Evolutionary conservation across 805 yeast species (phyloP).

Genomic region (Kodamaea lidongshanica): DNA sequence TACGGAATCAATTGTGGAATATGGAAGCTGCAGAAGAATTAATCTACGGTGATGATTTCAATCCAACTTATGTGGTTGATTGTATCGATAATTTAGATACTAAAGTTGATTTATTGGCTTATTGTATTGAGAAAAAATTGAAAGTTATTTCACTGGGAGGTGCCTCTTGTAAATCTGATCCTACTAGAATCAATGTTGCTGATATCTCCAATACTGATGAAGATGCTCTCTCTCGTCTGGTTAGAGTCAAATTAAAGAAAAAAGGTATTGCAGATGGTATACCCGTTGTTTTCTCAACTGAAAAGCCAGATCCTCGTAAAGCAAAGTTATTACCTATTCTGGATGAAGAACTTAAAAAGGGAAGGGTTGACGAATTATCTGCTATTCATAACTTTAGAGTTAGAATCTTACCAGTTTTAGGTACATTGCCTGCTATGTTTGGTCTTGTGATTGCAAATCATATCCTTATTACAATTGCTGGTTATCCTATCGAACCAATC

Average conservation of each 20-base stretch:
- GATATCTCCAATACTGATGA: constrained; percentile 89
- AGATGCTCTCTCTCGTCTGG: constrained; percentile 85
- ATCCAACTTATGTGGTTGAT: constrained; percentile 80
- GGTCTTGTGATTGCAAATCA: constrained; percentile 87
- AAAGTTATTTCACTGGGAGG: constrained; percentile 92
- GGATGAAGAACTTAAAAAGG: constrained; percentile 72
- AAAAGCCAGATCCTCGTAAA: constrained; percentile 93
- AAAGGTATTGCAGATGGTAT: constrained; percentile 72
- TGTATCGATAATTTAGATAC: constrained; percentile 97
- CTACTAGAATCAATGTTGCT: constrained; percentile 82
- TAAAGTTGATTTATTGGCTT: constrained; percentile 83
- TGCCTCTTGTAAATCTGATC: constrained; percentile 94
- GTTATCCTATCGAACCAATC: constrained; percentile 84
- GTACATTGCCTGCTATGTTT: constrained; percentile 95
- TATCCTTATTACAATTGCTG: constrained; percentile 70
- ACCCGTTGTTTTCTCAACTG: constrained; percentile 87
- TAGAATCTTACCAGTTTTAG: constrained; percentile 89
- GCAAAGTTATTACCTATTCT: constrained; percentile 82
- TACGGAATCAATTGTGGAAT: constrained; percentile 73
- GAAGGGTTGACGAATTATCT: constrained; percentile 79
- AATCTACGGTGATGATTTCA: constrained; percentile 39
- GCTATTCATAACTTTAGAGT: constrained; percentile 89
- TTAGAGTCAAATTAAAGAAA: constrained; percentile 75
- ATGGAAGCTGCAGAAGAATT: constrained; percentile 58
- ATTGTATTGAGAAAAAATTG: constrained; percentile 53